Base-by-base conservation (phyloP, 2,329 filamentous ascomycete species). In the Alternaria gaisen region DNA sequence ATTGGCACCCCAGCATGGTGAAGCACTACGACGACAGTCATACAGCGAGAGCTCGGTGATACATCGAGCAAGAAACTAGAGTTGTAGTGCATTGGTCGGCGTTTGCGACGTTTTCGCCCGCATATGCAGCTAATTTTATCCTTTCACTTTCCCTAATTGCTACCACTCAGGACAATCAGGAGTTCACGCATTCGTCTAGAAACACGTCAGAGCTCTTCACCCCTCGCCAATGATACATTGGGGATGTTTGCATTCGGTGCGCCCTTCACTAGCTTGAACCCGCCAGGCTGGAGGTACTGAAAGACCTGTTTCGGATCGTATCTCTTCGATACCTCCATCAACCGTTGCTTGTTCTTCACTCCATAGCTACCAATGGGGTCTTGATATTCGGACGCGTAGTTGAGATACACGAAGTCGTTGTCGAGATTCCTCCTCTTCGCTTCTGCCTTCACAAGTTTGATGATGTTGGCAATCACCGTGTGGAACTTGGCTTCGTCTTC, bases 291-390 rank as follows among this genome's bases (percentile, higher is more conserved):
- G 24, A 80, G 64, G 34, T 54, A 74, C 67, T 82, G 78, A 58
- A 79, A 82, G 2, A 82, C 71, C 1, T 70, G 66, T 4, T 60
- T 63, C 0, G 81, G 79, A 60, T 83, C 81, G 56, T 81, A 82
- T 58, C 72, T 75, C 18, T 59, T 64, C 8, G 73, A 73, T 14
- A 81, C 66, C 3, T 60, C 54, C 40, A 67, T 64, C 60, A 83
- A 53, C 9, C 66, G 67, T 11, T 58, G n/a, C n/a, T 61, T 63
- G 16, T 61, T 65, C 28, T 41, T 53, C 36, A 63, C 40, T 0
- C 82, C 81, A 65, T 83, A 84, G 20, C 75, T 72, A 7, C 63
- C 63, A 53, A 83, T 70, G 0, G 79, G 73, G 60, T 80, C 74
- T 62, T 84, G 80, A 52, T 72, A 78, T 60, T 73, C 68, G 43